Conservation (phyloP, 1,284 basidiomycete genomes). For the Rhodotorula sp. region DNA sequence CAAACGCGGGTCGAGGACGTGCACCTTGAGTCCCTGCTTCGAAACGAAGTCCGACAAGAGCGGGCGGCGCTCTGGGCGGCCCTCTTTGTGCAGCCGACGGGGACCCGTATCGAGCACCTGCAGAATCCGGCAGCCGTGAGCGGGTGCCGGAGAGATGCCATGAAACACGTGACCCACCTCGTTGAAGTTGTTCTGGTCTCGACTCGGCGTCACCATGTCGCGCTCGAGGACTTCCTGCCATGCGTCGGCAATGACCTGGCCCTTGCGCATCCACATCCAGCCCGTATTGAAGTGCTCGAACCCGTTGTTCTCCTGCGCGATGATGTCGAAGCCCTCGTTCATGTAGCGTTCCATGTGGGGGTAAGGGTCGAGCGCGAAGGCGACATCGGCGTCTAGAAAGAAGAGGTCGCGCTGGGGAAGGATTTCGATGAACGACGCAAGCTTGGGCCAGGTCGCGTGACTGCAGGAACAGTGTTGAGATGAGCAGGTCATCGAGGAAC, state of each 20-base stretch:
- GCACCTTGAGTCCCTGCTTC: constrained; percentile 24
- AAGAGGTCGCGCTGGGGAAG: constrained; percentile 33
- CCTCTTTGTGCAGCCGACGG: neutral
- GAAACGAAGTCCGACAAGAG: constrained; percentile 23
- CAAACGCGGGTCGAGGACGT: constrained; percentile 20
- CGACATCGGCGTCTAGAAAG: constrained; percentile 38
- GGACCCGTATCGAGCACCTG: constrained; percentile 26
- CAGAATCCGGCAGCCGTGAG: neutral
- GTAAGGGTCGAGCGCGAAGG: constrained; percentile 35
- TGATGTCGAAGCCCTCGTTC: constrained; percentile 17
- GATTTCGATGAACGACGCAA: constrained; percentile 35
- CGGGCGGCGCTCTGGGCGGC: neutral
- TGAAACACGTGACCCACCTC: constrained; percentile 1
- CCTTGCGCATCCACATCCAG: constrained; percentile 34
- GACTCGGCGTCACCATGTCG: constrained; percentile 16
- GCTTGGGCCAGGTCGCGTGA: constrained; percentile 36
- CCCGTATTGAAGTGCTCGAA: constrained; percentile 34
- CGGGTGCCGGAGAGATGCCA: accelerated
- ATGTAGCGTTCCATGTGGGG: constrained; percentile 34
- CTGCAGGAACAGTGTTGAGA: neutral
- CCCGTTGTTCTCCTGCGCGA: constrained; percentile 33
- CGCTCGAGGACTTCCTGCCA: constrained; percentile 33
- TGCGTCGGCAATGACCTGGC: constrained; percentile 6
- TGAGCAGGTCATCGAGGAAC: neutral
- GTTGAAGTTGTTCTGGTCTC: constrained; percentile 39